phyloP scores from a whole-genome alignment of 768 basidiomycete species.

The Trametes meyenii region DNA sequence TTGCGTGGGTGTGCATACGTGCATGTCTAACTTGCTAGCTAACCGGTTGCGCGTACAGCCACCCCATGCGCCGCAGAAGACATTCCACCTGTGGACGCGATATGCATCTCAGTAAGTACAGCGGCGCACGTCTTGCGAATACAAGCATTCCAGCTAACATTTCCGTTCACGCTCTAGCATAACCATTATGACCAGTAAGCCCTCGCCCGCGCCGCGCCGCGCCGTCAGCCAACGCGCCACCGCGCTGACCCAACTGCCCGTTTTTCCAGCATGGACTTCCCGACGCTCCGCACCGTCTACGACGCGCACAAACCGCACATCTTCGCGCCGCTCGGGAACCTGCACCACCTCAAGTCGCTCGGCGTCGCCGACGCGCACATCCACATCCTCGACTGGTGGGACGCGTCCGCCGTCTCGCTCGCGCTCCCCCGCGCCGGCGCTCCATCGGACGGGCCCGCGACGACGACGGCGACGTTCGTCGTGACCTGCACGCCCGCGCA shows the following conservation, averaged over 20 bases:
- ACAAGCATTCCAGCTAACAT: neutral
- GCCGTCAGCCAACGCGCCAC: neutral
- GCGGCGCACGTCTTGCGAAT: neutral
- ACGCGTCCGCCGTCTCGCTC: constrained; percentile 32
- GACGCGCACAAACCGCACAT: constrained; percentile 38
- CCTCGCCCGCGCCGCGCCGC: neutral
- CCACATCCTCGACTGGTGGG: constrained; percentile 58
- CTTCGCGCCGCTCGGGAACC: constrained; percentile 51
- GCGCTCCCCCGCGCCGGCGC: constrained; percentile 28
- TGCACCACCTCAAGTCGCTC: constrained; percentile 35
- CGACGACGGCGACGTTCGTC: constrained; percentile 39
- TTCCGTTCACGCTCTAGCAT: constrained; percentile 28
- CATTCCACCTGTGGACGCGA: constrained; percentile 51
- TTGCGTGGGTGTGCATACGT: constrained; percentile 33
- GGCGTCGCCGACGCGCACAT: constrained; percentile 37
- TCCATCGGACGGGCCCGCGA: neutral
- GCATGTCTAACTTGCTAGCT: constrained; percentile 19
- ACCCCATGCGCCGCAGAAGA: constrained; percentile 44
- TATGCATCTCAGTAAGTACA: constrained; percentile 48
- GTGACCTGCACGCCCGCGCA: constrained; percentile 67
- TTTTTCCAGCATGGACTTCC: constrained; percentile 37
- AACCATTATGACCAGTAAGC: constrained; percentile 42
- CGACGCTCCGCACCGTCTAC: constrained; percentile 36
- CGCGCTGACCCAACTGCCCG: neutral
- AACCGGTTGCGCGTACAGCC: constrained; percentile 23